These are phyloP conservation scores for Erodium texanum DNA, from an alignment of 441 rosid species.

Conservation along the genomic window DNA sequence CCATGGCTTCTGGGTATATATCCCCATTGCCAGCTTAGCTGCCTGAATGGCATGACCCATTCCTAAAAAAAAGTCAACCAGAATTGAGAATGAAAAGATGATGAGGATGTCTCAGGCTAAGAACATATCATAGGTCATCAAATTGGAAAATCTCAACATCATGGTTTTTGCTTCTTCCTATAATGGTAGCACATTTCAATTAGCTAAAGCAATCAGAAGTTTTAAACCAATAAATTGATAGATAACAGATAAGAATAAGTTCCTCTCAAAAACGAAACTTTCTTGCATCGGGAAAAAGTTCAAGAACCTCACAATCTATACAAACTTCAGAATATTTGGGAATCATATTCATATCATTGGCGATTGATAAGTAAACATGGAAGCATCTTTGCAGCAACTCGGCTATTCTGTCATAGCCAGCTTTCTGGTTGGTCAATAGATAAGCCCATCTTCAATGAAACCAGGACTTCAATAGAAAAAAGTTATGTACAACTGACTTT, in stretches of 20 bases:
- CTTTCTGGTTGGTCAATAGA: not conserved
- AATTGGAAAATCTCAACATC: not conserved
- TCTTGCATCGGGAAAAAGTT: not conserved
- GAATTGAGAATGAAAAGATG: not conserved
- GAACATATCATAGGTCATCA: not conserved
- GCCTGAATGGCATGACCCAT: conserved; percentile 5
- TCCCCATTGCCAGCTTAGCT: not conserved
- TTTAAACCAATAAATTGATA: not conserved
- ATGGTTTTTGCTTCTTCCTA: not conserved
- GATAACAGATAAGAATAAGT: not conserved
- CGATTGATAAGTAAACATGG: not conserved
- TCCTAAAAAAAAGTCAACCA: not conserved
- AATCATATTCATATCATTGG: not conserved
- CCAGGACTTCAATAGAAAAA: not conserved
- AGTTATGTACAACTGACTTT: not conserved
- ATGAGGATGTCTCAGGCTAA: not conserved
- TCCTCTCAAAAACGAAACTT: conserved; percentile 5
- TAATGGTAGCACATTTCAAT: not conserved
- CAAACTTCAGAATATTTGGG: not conserved
- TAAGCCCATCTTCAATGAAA: not conserved
- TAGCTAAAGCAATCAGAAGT: not conserved
- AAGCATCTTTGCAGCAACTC: not conserved
- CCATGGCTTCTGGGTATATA: not conserved
- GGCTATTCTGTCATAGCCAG: not conserved
- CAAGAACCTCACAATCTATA: not conserved